Conservation (phyloP, 306 rosid genomes). For the Quercus aquifolioides region DNA sequence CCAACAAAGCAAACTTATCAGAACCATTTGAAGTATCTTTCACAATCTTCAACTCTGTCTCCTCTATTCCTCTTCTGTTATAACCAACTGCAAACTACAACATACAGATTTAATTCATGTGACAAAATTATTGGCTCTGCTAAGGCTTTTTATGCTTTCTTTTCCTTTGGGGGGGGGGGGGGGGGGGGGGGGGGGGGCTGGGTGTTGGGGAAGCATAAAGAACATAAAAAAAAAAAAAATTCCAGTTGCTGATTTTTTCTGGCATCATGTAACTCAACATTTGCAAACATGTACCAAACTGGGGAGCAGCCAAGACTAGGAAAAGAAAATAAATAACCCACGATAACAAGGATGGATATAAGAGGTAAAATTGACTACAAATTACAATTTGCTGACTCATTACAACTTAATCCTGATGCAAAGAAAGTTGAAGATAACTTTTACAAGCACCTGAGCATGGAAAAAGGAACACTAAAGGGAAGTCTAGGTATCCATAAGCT, state of each 20-base stretch:
- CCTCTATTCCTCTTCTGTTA: constrained; percentile 84
- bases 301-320: neutral
- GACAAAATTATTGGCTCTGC: neutral
- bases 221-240: constrained; percentile 10
- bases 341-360: neutral
- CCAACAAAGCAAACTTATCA: constrained; percentile 47
- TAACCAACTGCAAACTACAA: constrained; percentile 88
- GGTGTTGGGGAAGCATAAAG: too few species aligned
- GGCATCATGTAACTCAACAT: neutral
- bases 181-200: too few species aligned
- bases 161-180: neutral
- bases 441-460: too few species aligned
- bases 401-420: neutral
- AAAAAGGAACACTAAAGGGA: too few species aligned
- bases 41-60: constrained; percentile 39
- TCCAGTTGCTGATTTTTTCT: constrained; percentile 10
- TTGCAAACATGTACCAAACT: neutral
- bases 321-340: neutral
- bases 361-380: neutral
- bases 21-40: constrained; percentile 46
- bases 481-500: too few species aligned
- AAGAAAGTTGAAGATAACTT: too few species aligned
- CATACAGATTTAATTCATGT: neutral
- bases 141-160: neutral
- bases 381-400: neutral